Percentiles rank a stretch among this genome's conserved stretches.
phyloP scores from a whole-genome alignment of 331 rosid species.

The Erythrophleum ivorense region DNA sequence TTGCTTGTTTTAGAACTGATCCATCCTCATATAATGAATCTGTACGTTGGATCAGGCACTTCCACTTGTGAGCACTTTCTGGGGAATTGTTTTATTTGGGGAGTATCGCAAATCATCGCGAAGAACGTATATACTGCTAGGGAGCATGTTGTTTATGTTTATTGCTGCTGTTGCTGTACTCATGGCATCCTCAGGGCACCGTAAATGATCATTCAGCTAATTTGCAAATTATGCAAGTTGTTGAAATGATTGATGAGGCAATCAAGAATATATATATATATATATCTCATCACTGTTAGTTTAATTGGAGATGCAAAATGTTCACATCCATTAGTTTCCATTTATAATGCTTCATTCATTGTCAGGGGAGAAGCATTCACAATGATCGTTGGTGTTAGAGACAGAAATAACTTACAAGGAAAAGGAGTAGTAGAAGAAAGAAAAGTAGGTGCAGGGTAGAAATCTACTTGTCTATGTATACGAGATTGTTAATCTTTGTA shows the following conservation, averaged over 20 bases:
- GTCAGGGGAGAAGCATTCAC: not conserved
- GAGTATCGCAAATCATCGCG: conserved; percentile 81
- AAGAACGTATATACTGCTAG: conserved; percentile 67
- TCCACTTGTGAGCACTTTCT: conserved; percentile 96
- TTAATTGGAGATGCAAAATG: conserved; percentile 3
- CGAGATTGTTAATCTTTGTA: not conserved
- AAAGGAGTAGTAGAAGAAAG: not conserved
- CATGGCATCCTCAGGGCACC: conserved; percentile 82
- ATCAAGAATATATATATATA: not conserved
- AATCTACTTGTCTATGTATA: too few relatives aligned
- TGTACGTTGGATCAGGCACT: conserved; percentile 63
- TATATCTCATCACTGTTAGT: not conserved
- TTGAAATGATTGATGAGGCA: not conserved
- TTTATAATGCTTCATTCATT: not conserved
- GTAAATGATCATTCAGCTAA: conserved; percentile 46
- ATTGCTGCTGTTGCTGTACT: conserved; percentile 75
- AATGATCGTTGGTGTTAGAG: not conserved
- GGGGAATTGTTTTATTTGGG: conserved; percentile 83
- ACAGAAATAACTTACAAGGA: not conserved
- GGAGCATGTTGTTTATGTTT: conserved; percentile 78
- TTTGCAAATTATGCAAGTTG: not conserved
- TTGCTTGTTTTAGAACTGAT: not conserved
- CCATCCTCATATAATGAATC: not conserved
- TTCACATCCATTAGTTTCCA: not conserved
- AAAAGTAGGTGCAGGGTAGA: not conserved